Base-by-base conservation (phyloP, 2,329 filamentous ascomycete genomes). In the Microcyclosporella mali region DNA sequence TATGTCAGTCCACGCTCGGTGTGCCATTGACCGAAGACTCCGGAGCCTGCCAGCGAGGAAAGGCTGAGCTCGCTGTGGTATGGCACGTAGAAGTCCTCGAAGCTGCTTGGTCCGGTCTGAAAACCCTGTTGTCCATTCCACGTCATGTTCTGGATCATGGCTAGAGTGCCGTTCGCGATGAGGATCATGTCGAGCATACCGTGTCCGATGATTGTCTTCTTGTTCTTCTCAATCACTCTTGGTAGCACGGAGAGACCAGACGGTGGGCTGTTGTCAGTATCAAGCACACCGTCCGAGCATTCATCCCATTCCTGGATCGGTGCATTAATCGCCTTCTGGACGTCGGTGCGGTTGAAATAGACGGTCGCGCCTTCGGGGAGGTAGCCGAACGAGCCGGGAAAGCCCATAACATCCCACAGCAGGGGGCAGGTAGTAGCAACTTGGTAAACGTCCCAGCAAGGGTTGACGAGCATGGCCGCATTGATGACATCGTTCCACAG, bases 61-160 rank as follows among this genome's bases (percentile, higher is more conserved):
- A 66, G 53, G 41, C 64, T 60, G 16, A 73, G 65, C 41, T 74
- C 68, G 1, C 53, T 57, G 52, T 82, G 78, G 58, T 78, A 81
- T 0, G 85, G 84, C 0, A 88, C 82, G 59, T 77, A 86, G 57
- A 86, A 81, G 2, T 80, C 78, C 39, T 79, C 73, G 53, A 56
- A 64, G 12, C 56, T 31, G 1, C 60, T 60, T 0, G 85, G 85
- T 0, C 66, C 63, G 1, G 63, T 59, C 50, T 81, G 75, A 70
- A 90, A 89, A 0, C 85, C 86, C 39, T 84, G 77, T 33, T 71
- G 61, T 3, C 84, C 85, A 44, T 78, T 78, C 79, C 81, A 90
- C 0, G 84, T 88, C 80, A 89, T 86, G 67, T 88, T 88, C 59
- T 90, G 85, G 45, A 89, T 81, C 1, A 75, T 74, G 6, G 87